These are phyloP conservation scores for Bothriochloa decipiens DNA, from an alignment of 176 grass and related monocot genomes.

Conservation along the genomic window DNA sequence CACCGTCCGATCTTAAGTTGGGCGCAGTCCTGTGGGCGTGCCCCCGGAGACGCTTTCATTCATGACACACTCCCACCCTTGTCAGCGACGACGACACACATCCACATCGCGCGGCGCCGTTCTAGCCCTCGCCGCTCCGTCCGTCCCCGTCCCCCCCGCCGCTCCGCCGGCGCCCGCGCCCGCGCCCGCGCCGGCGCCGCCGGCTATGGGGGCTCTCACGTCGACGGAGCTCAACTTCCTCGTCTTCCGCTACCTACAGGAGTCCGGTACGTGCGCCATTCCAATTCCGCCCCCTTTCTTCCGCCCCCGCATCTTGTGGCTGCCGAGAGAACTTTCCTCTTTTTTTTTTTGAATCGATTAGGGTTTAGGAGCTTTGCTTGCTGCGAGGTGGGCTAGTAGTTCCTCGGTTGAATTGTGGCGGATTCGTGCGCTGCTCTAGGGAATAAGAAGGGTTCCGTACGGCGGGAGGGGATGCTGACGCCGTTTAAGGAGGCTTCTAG, in stretches of 20 bases:
- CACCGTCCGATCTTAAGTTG: not conserved
- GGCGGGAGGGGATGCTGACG: not conserved
- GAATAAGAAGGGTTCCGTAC: not conserved
- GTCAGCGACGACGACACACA: too few relatives aligned
- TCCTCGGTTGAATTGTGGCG: not conserved
- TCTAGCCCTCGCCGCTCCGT: not conserved
- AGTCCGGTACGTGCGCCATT: slow-evolving; percentile 69
- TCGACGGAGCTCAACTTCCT: slow-evolving; percentile 87
- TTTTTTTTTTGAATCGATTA: not conserved
- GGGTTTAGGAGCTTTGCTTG: not conserved
- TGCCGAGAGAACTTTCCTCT: not conserved
- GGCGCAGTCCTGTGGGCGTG: not conserved
- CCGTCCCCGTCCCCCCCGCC: not conserved
- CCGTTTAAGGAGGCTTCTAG: not conserved
- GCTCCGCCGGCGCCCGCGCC: not conserved
- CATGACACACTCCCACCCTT: not conserved
- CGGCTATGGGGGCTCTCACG: slow-evolving; percentile 68
- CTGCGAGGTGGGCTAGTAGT: too few relatives aligned
- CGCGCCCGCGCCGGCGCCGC: not conserved
- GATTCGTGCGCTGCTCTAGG: slow-evolving; percentile 7
- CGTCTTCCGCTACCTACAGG: slow-evolving; percentile 96
- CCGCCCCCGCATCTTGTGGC: not conserved
- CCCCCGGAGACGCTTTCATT: too few relatives aligned
- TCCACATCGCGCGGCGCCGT: not conserved
- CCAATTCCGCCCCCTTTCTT: not conserved